phyloP scores from a whole-genome alignment of 1,284 basidiomycete genomes.

The Cutaneotrichosporon cyanovorans region DNA sequence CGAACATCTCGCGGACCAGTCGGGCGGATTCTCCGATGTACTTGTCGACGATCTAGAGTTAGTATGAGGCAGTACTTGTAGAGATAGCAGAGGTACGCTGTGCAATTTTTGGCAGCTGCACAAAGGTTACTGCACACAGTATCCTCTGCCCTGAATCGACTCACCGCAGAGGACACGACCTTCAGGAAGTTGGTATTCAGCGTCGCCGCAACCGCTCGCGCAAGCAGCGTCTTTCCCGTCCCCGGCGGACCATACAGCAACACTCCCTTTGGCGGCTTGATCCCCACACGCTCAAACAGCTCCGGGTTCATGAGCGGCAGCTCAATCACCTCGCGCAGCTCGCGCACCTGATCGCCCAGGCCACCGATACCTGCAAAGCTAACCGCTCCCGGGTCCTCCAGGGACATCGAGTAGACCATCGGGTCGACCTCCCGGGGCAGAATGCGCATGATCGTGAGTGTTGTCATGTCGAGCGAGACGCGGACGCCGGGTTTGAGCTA shows the following conservation, averaged over 20 bases:
- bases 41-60: slow-evolving; percentile 80
- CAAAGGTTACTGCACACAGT: too few relatives aligned
- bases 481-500: slow-evolving; percentile 84
- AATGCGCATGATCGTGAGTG: slow-evolving; percentile 97
- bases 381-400: slow-evolving; percentile 93
- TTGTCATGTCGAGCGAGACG: slow-evolving; percentile 99
- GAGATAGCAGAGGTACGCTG: background rate
- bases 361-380: slow-evolving; percentile 97
- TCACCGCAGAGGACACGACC: slow-evolving; percentile 85
- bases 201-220: slow-evolving; percentile 91
- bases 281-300: slow-evolving; percentile 87
- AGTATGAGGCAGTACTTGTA: background rate
- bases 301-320: slow-evolving; percentile 92
- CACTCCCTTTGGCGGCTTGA: slow-evolving; percentile 94
- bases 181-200: slow-evolving; percentile 96
- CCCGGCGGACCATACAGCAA: slow-evolving; percentile 95
- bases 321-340: slow-evolving; percentile 95
- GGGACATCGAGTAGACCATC: slow-evolving; percentile 97
- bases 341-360: slow-evolving; percentile 89
- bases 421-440: slow-evolving; percentile 97
- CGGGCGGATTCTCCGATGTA: slow-evolving; percentile 98
- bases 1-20: slow-evolving; percentile 96
- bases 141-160: slow-evolving; percentile 21
- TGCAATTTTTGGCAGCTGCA: background rate
- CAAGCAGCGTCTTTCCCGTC: slow-evolving; percentile 91